Evolutionary conservation across 768 basidiomycete species (phyloP).

Genomic region (Sarcodon aspratus): DNA sequence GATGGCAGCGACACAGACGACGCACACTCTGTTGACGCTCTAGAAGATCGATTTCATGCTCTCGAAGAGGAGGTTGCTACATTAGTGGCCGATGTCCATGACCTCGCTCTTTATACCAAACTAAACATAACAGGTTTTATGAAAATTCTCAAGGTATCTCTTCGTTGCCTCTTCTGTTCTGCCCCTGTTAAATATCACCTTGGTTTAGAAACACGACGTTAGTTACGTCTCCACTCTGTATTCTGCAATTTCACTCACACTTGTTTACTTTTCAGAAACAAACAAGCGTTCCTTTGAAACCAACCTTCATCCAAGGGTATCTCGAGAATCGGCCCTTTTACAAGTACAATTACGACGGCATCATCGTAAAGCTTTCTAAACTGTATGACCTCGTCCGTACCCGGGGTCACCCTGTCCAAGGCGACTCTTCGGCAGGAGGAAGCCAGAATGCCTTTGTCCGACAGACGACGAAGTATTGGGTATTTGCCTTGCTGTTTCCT

Average conservation of each 20-base stretch:
- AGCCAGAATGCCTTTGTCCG: slow-evolving; percentile 96
- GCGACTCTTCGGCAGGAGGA: slow-evolving; percentile 91
- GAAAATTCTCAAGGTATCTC: slow-evolving; percentile 84
- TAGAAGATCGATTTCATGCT: slow-evolving; percentile 78
- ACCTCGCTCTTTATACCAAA: slow-evolving; percentile 88
- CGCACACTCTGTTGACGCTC: slow-evolving; percentile 52
- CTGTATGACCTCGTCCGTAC: slow-evolving; percentile 94
- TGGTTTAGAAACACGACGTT: slow-evolving; percentile 83
- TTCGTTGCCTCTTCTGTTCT: neutral
- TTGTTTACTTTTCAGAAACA: slow-evolving; percentile 58
- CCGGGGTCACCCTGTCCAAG: slow-evolving; percentile 86
- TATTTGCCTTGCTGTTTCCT: slow-evolving; percentile 18
- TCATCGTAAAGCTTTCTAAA: slow-evolving; percentile 93
- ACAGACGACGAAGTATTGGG: slow-evolving; percentile 99
- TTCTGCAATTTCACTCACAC: neutral
- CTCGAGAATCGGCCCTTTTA: slow-evolving; percentile 94
- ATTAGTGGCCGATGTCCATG: slow-evolving; percentile 88
- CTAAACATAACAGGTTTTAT: slow-evolving; percentile 98
- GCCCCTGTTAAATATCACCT: neutral
- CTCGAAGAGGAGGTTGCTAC: slow-evolving; percentile 93
- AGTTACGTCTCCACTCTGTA: slow-evolving; percentile 10
- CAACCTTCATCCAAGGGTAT: slow-evolving; percentile 83
- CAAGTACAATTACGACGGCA: slow-evolving; percentile 90
- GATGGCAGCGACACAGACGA: slow-evolving; percentile 35
- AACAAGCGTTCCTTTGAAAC: slow-evolving; percentile 72